Base-by-base conservation (phyloP, 345 rosid genomes). In the Gossypium sturtianum region DNA sequence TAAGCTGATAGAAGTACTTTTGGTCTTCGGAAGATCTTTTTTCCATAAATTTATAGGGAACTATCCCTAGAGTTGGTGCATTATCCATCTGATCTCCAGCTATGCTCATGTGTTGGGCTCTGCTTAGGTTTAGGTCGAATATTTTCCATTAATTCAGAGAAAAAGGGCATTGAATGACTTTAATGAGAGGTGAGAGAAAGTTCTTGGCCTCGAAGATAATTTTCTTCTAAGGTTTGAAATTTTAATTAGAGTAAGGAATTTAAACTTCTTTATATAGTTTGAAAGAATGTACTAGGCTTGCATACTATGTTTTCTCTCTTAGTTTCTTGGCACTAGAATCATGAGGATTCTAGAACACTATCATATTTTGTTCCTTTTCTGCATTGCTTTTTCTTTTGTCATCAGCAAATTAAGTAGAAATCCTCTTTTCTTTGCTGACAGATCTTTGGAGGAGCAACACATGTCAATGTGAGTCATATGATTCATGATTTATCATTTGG, bases 401-500 rank as follows among this genome's bases (percentile, higher is more conserved):
- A 45, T 23, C 25, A 59, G 67, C 71, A 23, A 27, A 15, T 47
- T 74, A 34, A 63, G n/a, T 52, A 44, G 16, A 70, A 51, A 19
- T 57, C 53, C 52, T 12, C 67, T 77, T 72, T 73, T n/a, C 65
- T 70, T 47, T 62, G 12, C 73, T 54, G 41, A 68, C 89, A 96
- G 99, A 96, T 93, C 75, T 96, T 96, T 84, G 97, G 89, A 3
- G 97, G 97, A 25, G 79, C 97, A 38, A 89, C 73, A 17, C 88
- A 87, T 62, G 99, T 96, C 51, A 96, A 93, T 72, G 93, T 96
- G 45, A 96, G 97, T 79, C 99, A 96, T 83, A 41, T 79, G 54
- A 91, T 96, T 77, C 91, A 96, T 73, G 94, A 91, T 81, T 77
- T 96, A 77, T 88, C 99, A 67, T 96, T 96, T 80, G 98, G 99